A percentile compares a stretch with the other conserved stretches of the same genome.
These are phyloP conservation scores for Porphyra umbilicalis DNA, from an alignment of 31 red algal genomes.

Conservation along the genomic window DNA sequence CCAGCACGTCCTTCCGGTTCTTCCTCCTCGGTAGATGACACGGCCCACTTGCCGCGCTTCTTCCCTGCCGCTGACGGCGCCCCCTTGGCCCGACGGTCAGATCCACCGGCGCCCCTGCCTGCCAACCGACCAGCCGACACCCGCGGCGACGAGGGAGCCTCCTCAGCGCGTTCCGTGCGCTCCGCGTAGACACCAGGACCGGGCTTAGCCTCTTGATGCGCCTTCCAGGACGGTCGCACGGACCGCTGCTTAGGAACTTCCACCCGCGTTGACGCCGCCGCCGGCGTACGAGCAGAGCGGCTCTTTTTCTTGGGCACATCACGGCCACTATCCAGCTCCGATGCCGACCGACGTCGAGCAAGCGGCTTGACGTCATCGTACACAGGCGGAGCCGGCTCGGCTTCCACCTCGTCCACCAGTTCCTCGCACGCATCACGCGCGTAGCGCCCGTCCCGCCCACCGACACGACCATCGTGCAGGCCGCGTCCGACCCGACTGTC, in stretches of 20 bases:
- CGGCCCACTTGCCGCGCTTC: neutral
- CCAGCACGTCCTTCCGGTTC: neutral
- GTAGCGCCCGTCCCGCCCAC: neutral
- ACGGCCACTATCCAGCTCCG: neutral
- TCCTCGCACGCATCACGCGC: neutral
- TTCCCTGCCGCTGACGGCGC: neutral
- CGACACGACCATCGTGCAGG: neutral
- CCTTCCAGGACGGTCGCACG: neutral
- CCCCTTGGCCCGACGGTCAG: neutral
- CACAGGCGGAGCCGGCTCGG: neutral
- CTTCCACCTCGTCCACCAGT: neutral
- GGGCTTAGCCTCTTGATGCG: neutral
- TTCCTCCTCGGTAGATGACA: neutral
- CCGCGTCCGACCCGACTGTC: neutral
- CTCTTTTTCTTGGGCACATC: neutral
- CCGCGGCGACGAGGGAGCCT: too few species aligned
- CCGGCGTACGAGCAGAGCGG: neutral
- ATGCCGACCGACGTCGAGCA: neutral
- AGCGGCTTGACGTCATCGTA: neutral
- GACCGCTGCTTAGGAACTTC: neutral
- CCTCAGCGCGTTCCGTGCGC: too few species aligned
- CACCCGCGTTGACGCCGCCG: neutral
- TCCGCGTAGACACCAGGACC: too few species aligned
- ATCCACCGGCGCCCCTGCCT: neutral
- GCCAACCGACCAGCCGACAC: too few species aligned